These are phyloP conservation scores for Podospora fimiseda DNA, from an alignment of 495 filamentous ascomycete species.

Conservation along the genomic window DNA sequence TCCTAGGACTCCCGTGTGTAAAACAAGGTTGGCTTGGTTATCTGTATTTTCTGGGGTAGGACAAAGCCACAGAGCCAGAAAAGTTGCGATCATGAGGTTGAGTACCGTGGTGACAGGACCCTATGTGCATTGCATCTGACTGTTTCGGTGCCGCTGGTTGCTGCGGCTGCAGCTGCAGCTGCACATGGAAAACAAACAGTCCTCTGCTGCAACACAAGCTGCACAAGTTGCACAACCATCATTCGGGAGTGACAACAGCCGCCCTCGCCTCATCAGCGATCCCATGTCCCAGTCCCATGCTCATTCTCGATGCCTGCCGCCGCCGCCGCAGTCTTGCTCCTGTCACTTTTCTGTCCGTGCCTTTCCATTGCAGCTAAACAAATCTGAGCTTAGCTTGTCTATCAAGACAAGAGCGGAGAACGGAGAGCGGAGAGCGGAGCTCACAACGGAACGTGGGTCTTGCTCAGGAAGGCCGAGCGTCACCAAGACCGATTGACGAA, in stretches of 20 bases:
- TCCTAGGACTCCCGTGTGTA: not conserved
- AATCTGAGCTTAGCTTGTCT: not conserved
- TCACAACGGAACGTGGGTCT: not conserved
- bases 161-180: not conserved
- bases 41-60: not conserved
- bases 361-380: not conserved
- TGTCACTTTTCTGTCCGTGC: not conserved
- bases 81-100: not conserved
- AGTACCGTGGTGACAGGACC: not conserved
- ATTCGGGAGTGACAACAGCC: not conserved
- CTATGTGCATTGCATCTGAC: not conserved
- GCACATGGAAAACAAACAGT: not conserved
- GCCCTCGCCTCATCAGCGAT: not conserved
- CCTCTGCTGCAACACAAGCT: not conserved
- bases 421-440: not conserved
- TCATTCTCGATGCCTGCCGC: not conserved
- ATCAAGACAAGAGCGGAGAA: not conserved
- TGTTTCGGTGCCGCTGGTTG: not conserved
- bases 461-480: not conserved
- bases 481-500: conserved; percentile 1
- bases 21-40: not conserved
- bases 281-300: not conserved
- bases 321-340: not conserved
- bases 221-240: not conserved
- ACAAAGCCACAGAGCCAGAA: too few relatives aligned